Base-by-base conservation (phyloP, 768 basidiomycete genomes). In the Piloderma croceum region DNA sequence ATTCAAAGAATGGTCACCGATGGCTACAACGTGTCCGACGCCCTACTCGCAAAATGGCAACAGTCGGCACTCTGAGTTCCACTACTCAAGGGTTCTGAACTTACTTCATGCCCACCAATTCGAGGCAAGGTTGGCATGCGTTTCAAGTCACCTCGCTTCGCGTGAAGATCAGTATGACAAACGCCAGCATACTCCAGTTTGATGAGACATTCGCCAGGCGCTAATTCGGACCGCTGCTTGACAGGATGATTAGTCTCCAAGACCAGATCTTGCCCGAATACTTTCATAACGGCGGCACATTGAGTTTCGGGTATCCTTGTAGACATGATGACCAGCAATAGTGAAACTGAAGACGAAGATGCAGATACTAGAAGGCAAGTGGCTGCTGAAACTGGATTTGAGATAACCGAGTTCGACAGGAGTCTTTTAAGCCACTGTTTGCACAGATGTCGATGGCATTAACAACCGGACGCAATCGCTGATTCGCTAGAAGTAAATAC, bases 81-180 rank as follows among this genome's bases (percentile, higher is more conserved):
- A n/a, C n/a, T n/a, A n/a, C n/a, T n/a, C n/a, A n/a, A n/a, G n/a
- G n/a, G n/a, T n/a, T n/a, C n/a, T n/a, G n/a, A n/a, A n/a, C n/a
- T n/a, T n/a, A n/a, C n/a, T n/a, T 90, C 83, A 55, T 91, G 90
- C 0, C 90, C 87, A 12, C 86, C 86, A 42, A 90, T 76, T 34
- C 88, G 74, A 0, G 83, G 83, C 1, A 68, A 67, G 38, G 67
- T 74, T 22, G 77, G 68, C 15, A 70, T 60, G 9, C 85, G 43
- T 1, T 90, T 90, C 91, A 90, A 92, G 56, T 92, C 90, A 32
- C 75, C 77, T 27, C 73, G 61, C 25, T 75, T 76, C 21, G 81
- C 81, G 51, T 90, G 89, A 11, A 88, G 71, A 53, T 90, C 89
- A 3, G 83, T 85, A 55, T 90, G 87, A 62, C 89, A 90, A n/a